Conservation (phyloP, 1,284 basidiomycete genomes). For the Schizophyllum amplum region DNA sequence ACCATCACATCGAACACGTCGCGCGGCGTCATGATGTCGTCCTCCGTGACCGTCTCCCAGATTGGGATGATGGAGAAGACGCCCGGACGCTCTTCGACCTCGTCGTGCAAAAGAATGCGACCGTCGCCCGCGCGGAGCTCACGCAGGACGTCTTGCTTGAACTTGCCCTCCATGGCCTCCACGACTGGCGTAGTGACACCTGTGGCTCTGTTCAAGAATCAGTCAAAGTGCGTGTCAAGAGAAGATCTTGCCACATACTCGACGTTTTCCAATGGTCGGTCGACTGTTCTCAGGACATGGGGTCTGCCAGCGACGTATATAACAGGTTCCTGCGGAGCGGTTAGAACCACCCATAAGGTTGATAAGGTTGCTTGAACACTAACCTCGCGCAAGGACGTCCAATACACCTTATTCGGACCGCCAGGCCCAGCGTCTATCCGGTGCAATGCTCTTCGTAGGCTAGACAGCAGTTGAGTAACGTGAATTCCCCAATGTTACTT, state of each 20-base stretch:
- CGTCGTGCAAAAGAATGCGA: constrained; percentile 89
- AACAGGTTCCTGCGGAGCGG: constrained; percentile 73
- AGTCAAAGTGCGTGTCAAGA: background rate
- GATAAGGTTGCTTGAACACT: constrained; percentile 4
- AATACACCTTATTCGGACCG: constrained; percentile 69
- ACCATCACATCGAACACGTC: constrained; percentile 75
- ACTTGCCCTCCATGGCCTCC: constrained; percentile 85
- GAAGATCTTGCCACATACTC: constrained; percentile 49
- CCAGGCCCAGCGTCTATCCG: constrained; percentile 75
- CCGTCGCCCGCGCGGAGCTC: constrained; percentile 75
- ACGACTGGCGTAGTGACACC: constrained; percentile 91
- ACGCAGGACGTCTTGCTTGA: constrained; percentile 85
- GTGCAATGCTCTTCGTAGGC: constrained; percentile 74
- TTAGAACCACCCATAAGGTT: constrained; percentile 3
- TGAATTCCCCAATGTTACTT: constrained; percentile 8
- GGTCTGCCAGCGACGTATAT: constrained; percentile 87
- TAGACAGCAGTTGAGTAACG: constrained; percentile 22
- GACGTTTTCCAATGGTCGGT: constrained; percentile 87
- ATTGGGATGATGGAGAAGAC: constrained; percentile 82
- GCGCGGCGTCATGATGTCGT: constrained; percentile 90
- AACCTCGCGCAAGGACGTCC: constrained; percentile 90
- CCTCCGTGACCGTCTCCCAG: constrained; percentile 81
- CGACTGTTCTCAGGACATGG: constrained; percentile 87
- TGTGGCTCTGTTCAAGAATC: constrained; percentile 59
- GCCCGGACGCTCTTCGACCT: constrained; percentile 89